phyloP scores from a whole-genome alignment of 2,329 filamentous ascomycete species.

The Fusarium heterosporum region DNA sequence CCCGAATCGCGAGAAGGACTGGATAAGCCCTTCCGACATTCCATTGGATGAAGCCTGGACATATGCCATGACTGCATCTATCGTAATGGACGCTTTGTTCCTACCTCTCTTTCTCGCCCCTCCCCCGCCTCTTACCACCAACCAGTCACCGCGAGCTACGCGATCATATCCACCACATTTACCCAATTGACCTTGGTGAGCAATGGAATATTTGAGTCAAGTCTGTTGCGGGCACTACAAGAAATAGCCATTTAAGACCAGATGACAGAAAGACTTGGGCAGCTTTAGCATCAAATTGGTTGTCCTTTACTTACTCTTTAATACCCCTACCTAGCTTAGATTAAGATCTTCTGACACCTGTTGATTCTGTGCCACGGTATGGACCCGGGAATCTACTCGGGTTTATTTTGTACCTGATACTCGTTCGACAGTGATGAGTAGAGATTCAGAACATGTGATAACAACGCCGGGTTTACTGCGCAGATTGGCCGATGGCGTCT shows the following conservation, averaged over 20 bases:
- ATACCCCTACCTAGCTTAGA: too few relatives aligned
- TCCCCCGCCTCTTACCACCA: constrained; percentile 35
- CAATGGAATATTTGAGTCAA: constrained; percentile 10
- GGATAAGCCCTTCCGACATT: constrained; percentile 4
- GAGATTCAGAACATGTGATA: neutral
- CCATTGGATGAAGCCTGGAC: constrained; percentile 25
- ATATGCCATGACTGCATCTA: constrained; percentile 35
- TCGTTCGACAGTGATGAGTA: constrained; percentile 1
- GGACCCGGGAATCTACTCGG: constrained; percentile 5
- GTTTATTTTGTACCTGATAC: constrained; percentile 9
- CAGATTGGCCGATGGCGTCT: neutral
- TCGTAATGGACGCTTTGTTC: constrained; percentile 17
- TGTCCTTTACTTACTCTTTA: too few relatives aligned
- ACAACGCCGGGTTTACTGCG: neutral
- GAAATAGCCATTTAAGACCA: too few relatives aligned
- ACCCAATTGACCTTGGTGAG: constrained; percentile 17
- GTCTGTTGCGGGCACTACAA: neutral
- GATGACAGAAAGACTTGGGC: too few relatives aligned
- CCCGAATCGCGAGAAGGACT: constrained; percentile 3
- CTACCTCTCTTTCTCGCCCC: constrained; percentile 36
- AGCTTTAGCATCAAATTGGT: too few relatives aligned
- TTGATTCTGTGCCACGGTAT: constrained; percentile 29
- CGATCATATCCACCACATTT: constrained; percentile 33
- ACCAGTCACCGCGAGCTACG: constrained; percentile 29
- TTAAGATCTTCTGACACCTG: too few relatives aligned